phyloP scores from a whole-genome alignment of 2,329 filamentous ascomycete species.

The Talaromyces sp. region DNA sequence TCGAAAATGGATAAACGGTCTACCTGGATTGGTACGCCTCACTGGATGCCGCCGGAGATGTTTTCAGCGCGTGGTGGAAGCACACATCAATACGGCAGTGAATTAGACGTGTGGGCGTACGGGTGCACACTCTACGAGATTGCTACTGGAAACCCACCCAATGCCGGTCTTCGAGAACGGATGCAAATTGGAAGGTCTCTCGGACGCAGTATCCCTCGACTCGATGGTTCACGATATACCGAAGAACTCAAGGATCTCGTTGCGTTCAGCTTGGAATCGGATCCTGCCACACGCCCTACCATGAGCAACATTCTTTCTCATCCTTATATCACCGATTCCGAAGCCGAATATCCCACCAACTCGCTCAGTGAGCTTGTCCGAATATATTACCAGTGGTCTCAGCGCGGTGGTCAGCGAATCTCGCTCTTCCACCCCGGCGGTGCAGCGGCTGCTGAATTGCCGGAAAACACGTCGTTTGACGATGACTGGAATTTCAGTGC shows the following conservation, averaged over 20 bases:
- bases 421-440: constrained; percentile 60
- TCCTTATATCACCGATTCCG: constrained; percentile 39
- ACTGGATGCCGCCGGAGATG: constrained; percentile 64
- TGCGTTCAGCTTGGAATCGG: constrained; percentile 39
- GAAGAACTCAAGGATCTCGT: constrained; percentile 43
- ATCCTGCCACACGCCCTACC: constrained; percentile 41
- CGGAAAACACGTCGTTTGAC: constrained; percentile 36
- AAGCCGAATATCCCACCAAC: constrained; percentile 40
- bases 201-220: constrained; percentile 37
- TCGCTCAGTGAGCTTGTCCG: constrained; percentile 43
- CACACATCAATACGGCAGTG: constrained; percentile 44
- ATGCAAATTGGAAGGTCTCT: constrained; percentile 45
- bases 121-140: constrained; percentile 48
- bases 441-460: constrained; percentile 52
- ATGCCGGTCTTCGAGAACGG: constrained; percentile 42
- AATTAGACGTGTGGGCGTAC: constrained; percentile 51
- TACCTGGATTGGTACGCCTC: constrained; percentile 62
- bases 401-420: constrained; percentile 44
- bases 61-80: constrained; percentile 33
- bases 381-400: constrained; percentile 47
- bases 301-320: constrained; percentile 46
- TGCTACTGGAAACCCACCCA: constrained; percentile 46
- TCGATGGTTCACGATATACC: constrained; percentile 40
- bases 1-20: constrained; percentile 57
- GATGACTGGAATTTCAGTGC: constrained; percentile 65